phyloP scores from a whole-genome alignment of 164 flowering plant genomes.

The Umbilicus rupestris region DNA sequence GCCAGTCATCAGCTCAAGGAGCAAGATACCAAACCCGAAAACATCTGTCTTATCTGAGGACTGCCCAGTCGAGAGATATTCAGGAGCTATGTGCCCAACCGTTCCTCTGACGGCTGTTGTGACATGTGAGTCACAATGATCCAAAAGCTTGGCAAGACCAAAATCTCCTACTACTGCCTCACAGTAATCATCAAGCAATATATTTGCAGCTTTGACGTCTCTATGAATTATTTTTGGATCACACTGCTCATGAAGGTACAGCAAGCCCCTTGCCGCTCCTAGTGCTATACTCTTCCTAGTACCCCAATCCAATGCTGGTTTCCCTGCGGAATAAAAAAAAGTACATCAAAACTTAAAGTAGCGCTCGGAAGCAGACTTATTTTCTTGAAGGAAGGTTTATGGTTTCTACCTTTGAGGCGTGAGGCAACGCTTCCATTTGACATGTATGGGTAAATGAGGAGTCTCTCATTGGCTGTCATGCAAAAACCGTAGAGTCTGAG shows the following conservation, averaged over 20 bases:
- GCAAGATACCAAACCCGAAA: conserved; percentile 77
- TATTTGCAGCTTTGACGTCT: conserved; percentile 87
- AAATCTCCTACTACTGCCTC: conserved; percentile 92
- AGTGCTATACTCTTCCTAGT: conserved; percentile 63
- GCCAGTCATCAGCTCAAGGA: conserved; percentile 76
- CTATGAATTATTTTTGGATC: conserved; percentile 87
- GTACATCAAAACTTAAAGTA: background rate
- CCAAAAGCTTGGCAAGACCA: conserved; percentile 84
- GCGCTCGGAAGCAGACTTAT: background rate
- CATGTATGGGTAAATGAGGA: conserved; percentile 80
- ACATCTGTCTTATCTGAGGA: conserved; percentile 87
- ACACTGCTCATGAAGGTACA: conserved; percentile 78
- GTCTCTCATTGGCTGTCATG: conserved; percentile 53
- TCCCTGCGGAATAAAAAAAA: background rate
- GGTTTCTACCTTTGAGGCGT: conserved; percentile 41
- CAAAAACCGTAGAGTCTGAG: conserved; percentile 73
- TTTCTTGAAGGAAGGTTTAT: background rate
- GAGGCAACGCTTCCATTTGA: conserved; percentile 84
- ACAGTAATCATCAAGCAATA: conserved; percentile 71
- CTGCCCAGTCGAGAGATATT: conserved; percentile 77
- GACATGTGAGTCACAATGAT: conserved; percentile 77
- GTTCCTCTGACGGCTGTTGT: conserved; percentile 89
- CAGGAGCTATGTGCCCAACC: conserved; percentile 90
- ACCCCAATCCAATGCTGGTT: conserved; percentile 69
- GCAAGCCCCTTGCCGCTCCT: conserved; percentile 76